Evolutionary conservation across 2,329 filamentous ascomycete genomes (phyloP).

Genomic region (Colletotrichum lentis): DNA sequence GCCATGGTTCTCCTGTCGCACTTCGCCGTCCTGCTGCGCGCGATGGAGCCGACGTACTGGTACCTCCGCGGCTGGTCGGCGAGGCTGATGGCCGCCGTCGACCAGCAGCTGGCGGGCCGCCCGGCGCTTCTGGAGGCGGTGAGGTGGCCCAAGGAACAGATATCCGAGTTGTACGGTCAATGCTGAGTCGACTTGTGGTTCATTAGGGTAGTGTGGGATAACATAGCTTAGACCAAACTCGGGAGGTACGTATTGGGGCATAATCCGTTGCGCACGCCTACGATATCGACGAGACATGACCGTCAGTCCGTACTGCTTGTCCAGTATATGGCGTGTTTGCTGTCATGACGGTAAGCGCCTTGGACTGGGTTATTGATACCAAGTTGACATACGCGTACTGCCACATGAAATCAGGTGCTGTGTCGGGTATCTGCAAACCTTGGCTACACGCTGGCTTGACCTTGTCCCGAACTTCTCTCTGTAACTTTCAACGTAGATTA

Average conservation of each 20-base stretch:
- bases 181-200: neutral
- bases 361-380: too few species aligned
- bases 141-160: conserved; percentile 30
- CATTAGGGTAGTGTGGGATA: rapidly evolving
- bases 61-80: conserved; percentile 42
- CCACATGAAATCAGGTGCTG: too few species aligned
- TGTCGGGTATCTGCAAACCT: too few species aligned
- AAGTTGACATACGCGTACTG: too few species aligned
- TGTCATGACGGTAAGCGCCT: neutral
- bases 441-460: too few species aligned
- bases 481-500: too few species aligned
- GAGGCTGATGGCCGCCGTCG: conserved; percentile 40
- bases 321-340: neutral
- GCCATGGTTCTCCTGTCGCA: conserved; percentile 44
- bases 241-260: neutral
- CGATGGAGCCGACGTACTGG: conserved; percentile 43
- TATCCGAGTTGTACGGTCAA: conserved; percentile 12
- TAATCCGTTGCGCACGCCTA: neutral
- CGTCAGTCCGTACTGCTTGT: rapidly evolving
- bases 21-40: conserved; percentile 41
- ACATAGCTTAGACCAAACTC: too few species aligned
- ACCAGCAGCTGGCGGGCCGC: conserved; percentile 19
- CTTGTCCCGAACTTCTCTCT: too few species aligned
- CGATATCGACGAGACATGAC: neutral
- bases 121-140: conserved; percentile 6